Conservation (phyloP, 208 protist genomes). For the Leishmania aethiopica region DNA sequence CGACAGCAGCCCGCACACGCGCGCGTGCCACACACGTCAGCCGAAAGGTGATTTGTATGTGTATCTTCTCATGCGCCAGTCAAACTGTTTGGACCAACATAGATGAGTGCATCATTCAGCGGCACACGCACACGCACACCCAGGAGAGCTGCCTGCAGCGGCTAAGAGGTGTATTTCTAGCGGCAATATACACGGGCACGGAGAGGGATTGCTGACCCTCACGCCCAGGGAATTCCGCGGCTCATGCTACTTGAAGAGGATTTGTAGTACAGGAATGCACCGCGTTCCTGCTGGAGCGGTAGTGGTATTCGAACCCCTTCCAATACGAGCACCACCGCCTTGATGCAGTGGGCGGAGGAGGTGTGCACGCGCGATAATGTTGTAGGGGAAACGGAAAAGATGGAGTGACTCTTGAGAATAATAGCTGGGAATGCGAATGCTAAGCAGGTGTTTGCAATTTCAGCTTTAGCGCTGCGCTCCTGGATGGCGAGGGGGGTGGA, state of each 20-base stretch:
- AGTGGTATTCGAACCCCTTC: too few species aligned
- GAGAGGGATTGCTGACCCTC: slow-evolving; percentile 18
- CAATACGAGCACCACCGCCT: not conserved
- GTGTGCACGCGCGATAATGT: not conserved
- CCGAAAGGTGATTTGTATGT: slow-evolving; percentile 35
- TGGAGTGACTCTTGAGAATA: not conserved
- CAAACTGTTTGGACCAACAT: slow-evolving; percentile 36
- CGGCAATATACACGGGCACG: slow-evolving; percentile 23
- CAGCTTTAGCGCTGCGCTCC: not conserved
- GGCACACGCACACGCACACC: not conserved
- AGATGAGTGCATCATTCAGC: slow-evolving; percentile 28
- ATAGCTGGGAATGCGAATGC: not conserved
- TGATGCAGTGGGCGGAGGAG: not conserved
- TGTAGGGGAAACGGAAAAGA: not conserved
- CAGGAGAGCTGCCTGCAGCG: too few species aligned
- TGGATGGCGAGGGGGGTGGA: too few species aligned
- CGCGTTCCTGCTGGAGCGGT: too few species aligned
- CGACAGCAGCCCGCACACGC: not conserved
- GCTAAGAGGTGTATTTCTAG: not conserved
- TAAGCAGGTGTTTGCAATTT: not conserved
- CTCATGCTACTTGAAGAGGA: not conserved
- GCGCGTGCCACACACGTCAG: slow-evolving; percentile 6
- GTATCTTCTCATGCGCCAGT: slow-evolving; percentile 28
- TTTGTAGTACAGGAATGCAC: too few species aligned
- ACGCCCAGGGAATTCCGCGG: slow-evolving; percentile 25